Evolutionary conservation across 805 yeast genomes (phyloP).

Genomic region (Candida pini): DNA sequence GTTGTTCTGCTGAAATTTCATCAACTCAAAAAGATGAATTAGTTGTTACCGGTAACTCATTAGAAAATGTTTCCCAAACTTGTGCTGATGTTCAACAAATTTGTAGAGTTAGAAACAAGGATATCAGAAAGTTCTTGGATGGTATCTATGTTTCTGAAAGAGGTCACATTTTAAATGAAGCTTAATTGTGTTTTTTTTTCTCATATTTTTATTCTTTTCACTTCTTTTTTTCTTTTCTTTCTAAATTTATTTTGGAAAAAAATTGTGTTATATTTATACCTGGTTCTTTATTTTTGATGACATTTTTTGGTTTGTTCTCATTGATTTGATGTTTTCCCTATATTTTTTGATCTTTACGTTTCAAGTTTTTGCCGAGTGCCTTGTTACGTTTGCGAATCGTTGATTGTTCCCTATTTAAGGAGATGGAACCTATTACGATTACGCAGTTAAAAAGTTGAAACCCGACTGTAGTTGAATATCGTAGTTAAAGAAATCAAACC

Average conservation of each 20-base stretch:
- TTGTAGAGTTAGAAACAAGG: constrained; percentile 99
- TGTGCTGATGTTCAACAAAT: constrained; percentile 98
- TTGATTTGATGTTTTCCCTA: not conserved
- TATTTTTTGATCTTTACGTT: constrained; percentile 7
- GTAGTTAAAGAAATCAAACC: too few relatives aligned
- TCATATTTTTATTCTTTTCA: not conserved
- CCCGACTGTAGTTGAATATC: constrained; percentile 5
- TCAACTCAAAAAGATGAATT: constrained; percentile 91
- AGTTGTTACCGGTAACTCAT: constrained; percentile 87
- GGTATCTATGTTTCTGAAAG: constrained; percentile 99
- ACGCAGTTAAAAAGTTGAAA: too few relatives aligned
- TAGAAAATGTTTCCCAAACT: constrained; percentile 95
- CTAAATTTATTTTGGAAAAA: constrained; percentile 1
- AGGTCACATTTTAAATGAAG: constrained; percentile 68
- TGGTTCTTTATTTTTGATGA: constrained; percentile 2
- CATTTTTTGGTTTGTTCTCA: constrained; percentile 1
- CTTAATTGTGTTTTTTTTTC: constrained; percentile 6
- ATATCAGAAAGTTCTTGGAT: constrained; percentile 99
- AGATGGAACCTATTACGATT: constrained; percentile 30
- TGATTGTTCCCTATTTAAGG: constrained; percentile 20
- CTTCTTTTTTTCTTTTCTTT: constrained; percentile 1
- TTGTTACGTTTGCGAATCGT: constrained; percentile 28
- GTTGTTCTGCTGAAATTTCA: constrained; percentile 82
- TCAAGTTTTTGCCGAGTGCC: constrained; percentile 26
- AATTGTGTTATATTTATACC: too few relatives aligned